Percentiles rank a stretch among this genome's conserved stretches.
Evolutionary conservation across 805 yeast species (phyloP).

Genomic region (Teunomyces barrocoloradensis): DNA sequence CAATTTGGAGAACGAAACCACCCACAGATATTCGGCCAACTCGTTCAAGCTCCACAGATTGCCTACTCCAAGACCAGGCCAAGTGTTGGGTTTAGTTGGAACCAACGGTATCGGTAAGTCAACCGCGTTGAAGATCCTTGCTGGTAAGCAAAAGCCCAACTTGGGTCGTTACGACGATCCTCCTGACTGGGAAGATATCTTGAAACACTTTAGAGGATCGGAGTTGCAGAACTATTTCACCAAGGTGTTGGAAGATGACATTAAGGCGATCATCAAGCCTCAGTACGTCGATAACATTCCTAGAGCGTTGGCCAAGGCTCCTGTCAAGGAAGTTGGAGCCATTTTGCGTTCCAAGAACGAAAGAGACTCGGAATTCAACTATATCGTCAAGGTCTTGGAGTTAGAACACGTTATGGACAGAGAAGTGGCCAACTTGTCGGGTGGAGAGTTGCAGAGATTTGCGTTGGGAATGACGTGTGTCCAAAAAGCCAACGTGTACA

Average conservation of each 20-base stretch:
- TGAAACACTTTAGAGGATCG: conserved; percentile 90
- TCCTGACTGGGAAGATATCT: conserved; percentile 95
- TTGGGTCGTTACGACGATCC: conserved; percentile 93
- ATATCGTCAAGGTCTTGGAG: conserved; percentile 69
- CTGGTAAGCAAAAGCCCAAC: conserved; percentile 97
- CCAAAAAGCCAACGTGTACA: conserved; percentile 91
- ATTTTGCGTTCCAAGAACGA: conserved; percentile 75
- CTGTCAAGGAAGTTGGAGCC: conserved; percentile 81
- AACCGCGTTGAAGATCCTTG: conserved; percentile 92
- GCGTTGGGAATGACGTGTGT: conserved; percentile 98
- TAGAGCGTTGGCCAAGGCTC: conserved; percentile 86
- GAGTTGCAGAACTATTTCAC: conserved; percentile 96
- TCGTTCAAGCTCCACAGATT: conserved; percentile 95
- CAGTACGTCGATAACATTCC: conserved; percentile 98
- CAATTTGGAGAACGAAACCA: conserved; percentile 85
- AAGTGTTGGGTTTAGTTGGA: conserved; percentile 95
- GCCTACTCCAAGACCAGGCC: conserved; percentile 99
- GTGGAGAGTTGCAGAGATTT: conserved; percentile 98
- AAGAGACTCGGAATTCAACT: conserved; percentile 63
- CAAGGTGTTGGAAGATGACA: conserved; percentile 87
- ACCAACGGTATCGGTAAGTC: conserved; percentile 99
- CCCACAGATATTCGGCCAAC: conserved; percentile 97
- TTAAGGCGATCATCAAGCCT: conserved; percentile 97
- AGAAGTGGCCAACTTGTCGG: conserved; percentile 86
- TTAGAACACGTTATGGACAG: conserved; percentile 73